A percentile compares a stretch with the other conserved stretches of the same genome.
Conservation (phyloP, 148 eudicot species). For the Chenopodium quinoa region DNA sequence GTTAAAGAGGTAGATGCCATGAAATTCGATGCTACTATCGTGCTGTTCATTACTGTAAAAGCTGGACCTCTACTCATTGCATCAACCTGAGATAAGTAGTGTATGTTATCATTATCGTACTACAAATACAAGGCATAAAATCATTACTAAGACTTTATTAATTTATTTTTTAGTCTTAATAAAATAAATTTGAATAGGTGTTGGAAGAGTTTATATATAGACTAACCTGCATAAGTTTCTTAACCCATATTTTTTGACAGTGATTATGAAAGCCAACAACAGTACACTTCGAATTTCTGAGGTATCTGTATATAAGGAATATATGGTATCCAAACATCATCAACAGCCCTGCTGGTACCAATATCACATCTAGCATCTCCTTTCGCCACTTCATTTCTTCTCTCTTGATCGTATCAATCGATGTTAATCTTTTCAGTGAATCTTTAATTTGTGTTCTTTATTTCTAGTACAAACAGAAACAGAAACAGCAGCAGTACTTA, state of each 20-base stretch:
- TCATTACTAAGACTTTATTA: no score
- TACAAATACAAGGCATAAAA: no score
- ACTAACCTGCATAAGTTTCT: constrained; percentile 53
- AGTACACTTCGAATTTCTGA: constrained; percentile 43
- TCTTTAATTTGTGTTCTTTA: background rate
- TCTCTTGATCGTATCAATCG: background rate
- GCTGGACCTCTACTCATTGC: constrained; percentile 42
- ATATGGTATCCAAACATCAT: constrained; percentile 67
- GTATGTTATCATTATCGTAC: background rate
- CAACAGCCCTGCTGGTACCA: constrained; percentile 61
- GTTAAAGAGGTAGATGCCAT: constrained; percentile 52
- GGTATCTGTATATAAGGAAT: constrained; percentile 49
- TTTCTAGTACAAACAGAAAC: background rate
- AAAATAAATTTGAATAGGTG: no score
- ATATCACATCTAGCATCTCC: constrained; percentile 55
- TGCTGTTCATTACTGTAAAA: constrained; percentile 42
- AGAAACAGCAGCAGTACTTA: background rate
- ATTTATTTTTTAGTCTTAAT: no score
- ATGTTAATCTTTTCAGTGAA: background rate
- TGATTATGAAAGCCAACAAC: constrained; percentile 61
- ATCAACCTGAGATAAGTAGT: constrained; percentile 38
- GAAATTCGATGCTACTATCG: constrained; percentile 47
- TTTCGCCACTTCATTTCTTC: constrained; percentile 36
- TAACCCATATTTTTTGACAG: constrained; percentile 55
- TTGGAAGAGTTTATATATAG: background rate